Evolutionary conservation across 371 early-diverging fungal species (phyloP), one percentile per base, ranked within the genome.

Genomic region (Rhizopus sp.): DNA sequence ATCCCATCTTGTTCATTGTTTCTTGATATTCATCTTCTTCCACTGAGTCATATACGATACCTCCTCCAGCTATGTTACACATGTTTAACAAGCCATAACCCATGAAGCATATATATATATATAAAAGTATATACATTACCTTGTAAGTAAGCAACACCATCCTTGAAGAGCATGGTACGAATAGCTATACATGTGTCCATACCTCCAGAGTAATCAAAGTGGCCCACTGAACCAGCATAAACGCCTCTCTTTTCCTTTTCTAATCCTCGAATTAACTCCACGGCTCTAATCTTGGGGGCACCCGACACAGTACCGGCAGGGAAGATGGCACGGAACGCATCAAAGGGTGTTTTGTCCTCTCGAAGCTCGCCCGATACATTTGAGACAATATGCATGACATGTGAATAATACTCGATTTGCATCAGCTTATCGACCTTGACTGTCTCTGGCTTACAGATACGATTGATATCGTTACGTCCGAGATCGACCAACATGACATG

Each of bases 401-500:
- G 97, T 34, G 92, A 91, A 66, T 94, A 98, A 38, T 88, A 82
- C 70, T 98, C 98, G 60, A 97, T 88, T 53, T 94, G 88, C 98
- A 98, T 98, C 57, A 97, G 76, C 58, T 93, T 94, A 64, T 96
- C 95, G 8, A 96, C 96, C 57, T 82, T 89, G 58, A 96, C 96
- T 33, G 95, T 85, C 55, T 83, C 84, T 3, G 98, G 97, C 54
- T 89, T 79, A 74, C 96, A 97, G 31, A 98, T 86, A 42, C 97
- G 91, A 76, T 98, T 96, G 23, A 94, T 88, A 69, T 98, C 98
- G 72, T 98, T 98, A 56, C 97, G 89, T 9, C 97, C 97, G 29
- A 98, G 77, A 81, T 98, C 98, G n/a, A 98, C 97, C 55, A 98
- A 79, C 97, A 97, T 97, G 58, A 97, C 92, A 66, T 96, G 96